Conservation (phyloP, 192 early-diverging fungal species). For the Rhizoclosmatium sp. region DNA sequence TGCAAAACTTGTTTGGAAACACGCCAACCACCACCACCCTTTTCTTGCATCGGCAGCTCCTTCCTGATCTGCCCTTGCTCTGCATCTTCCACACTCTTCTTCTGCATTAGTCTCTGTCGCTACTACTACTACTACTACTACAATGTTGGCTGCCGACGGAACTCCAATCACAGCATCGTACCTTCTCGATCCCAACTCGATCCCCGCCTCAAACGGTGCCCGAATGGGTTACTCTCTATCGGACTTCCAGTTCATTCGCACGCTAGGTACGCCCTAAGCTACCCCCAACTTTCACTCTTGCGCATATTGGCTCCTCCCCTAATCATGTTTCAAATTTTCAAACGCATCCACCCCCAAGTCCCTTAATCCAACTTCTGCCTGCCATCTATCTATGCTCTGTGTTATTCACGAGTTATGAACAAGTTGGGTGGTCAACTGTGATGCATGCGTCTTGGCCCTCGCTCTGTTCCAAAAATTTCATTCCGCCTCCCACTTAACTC, state of each 20-base stretch:
- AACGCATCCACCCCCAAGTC: no score
- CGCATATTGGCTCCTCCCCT: no score
- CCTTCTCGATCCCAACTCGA: constrained; percentile 5
- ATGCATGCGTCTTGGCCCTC: no score
- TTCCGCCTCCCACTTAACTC: not conserved
- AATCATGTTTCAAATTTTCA: no score
- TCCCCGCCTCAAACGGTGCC: constrained; percentile 49
- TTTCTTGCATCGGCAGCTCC: no score
- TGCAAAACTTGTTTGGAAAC: not conserved
- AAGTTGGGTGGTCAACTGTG: no score
- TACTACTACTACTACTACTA: not conserved
- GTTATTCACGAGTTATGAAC: no score
- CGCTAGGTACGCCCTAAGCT: constrained; percentile 46
- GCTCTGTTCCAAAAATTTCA: not conserved
- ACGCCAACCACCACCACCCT: not conserved
- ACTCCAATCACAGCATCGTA: constrained; percentile 22
- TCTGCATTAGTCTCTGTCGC: not conserved
- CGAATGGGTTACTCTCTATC: constrained; percentile 50
- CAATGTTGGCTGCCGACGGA: constrained; percentile 18
- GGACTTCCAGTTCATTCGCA: constrained; percentile 61
- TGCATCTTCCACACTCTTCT: not conserved
- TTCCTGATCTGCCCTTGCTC: not conserved
- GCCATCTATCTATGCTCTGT: no score
- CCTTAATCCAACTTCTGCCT: not conserved
- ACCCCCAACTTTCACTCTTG: no score